Conservation (phyloP, 192 early-diverging fungal genomes). For the Coemansia sp. region DNA sequence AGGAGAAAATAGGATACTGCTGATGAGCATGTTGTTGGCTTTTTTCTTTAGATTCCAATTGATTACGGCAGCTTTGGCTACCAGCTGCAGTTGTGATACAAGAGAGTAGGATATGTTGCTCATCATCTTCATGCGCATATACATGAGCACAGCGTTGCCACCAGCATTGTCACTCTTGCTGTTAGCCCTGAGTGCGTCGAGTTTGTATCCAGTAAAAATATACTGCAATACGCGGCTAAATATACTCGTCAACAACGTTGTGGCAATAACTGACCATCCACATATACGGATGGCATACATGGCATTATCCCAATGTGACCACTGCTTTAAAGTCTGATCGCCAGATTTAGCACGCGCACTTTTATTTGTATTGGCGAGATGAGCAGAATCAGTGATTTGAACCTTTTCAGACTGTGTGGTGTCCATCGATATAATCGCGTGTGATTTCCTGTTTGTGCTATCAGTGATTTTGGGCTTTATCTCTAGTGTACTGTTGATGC, state of each 20-base stretch:
- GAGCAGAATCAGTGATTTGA: not conserved
- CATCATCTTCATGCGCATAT: not conserved
- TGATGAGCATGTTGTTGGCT: not conserved
- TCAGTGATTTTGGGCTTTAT: constrained; percentile 5
- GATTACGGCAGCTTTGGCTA: not conserved
- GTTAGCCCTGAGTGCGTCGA: constrained; percentile 7
- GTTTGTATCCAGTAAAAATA: constrained; percentile 3
- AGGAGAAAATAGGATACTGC: not conserved
- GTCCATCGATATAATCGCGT: not conserved
- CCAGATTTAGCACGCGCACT: not conserved
- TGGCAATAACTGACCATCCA: not conserved
- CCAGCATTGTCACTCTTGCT: not conserved
- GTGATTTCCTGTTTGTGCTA: not conserved
- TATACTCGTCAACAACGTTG: not conserved
- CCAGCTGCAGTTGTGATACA: not conserved
- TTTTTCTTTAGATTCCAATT: not conserved
- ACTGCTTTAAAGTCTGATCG: not conserved
- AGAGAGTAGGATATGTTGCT: not conserved
- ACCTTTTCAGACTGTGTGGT: not conserved
- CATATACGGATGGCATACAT: constrained; percentile 41
- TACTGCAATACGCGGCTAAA: not conserved
- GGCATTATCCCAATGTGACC: constrained; percentile 55
- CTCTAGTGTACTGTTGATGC: constrained; percentile 17
- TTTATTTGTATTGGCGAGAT: not conserved
- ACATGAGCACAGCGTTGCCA: not conserved